phyloP scores from a whole-genome alignment of 345 rosid genomes.

The Murraya paniculata region DNA sequence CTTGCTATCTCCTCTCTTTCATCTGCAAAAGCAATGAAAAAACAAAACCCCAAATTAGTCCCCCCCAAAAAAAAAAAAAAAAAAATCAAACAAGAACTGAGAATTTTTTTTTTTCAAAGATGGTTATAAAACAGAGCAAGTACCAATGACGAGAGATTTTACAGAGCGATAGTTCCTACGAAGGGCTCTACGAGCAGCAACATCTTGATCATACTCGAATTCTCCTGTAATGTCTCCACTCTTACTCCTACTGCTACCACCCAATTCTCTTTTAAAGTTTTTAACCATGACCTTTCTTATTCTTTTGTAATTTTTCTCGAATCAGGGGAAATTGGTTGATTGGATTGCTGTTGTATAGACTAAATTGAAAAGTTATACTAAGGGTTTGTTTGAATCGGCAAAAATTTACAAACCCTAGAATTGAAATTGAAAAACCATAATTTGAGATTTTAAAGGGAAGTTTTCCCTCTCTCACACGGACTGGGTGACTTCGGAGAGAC shows the following conservation, averaged over 20 bases:
- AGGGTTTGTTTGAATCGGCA: not conserved
- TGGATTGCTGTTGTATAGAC: not conserved
- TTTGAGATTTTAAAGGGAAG: not conserved
- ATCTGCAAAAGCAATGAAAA: constrained; percentile 18
- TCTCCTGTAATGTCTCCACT: not conserved
- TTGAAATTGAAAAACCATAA: constrained; percentile 1
- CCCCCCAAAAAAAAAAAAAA: not conserved
- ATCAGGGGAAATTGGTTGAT: not conserved
- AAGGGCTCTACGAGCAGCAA: constrained; percentile 15
- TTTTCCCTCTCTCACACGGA: not conserved
- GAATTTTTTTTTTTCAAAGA: too few species aligned
- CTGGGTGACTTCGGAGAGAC: too few species aligned
- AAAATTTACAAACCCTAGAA: not conserved
- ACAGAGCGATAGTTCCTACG: constrained; percentile 37
- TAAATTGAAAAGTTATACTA: not conserved
- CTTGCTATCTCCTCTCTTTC: constrained; percentile 31
- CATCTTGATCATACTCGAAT: not conserved
- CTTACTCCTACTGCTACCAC: not conserved
- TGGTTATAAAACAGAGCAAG: not conserved
- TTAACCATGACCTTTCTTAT: constrained; percentile 13
- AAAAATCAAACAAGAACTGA: not conserved
- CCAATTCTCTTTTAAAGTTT: not conserved
- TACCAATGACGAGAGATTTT: constrained; percentile 34
- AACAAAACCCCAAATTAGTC: not conserved
- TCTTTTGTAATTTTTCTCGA: not conserved